These are phyloP conservation scores for Linum trigynum DNA, from an alignment of 345 rosid species.

Conservation along the genomic window DNA sequence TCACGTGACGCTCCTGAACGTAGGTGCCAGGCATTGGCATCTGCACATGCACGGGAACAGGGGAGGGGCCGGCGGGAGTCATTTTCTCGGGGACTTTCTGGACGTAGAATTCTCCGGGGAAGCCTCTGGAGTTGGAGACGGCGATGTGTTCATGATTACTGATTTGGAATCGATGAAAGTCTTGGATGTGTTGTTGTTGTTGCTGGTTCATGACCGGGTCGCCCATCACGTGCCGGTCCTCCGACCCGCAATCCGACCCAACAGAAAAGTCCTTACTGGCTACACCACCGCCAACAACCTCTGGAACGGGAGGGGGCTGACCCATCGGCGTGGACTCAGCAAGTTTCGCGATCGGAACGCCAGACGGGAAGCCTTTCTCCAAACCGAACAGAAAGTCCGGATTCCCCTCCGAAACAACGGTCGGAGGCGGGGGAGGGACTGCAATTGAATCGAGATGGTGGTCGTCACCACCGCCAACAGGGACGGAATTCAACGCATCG, in stretches of 20 bases:
- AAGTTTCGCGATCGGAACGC: conserved; percentile 11
- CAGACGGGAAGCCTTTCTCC: conserved; percentile 27
- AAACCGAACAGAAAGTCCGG: conserved; percentile 45
- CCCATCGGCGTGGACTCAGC: conserved; percentile 7
- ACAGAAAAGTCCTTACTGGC: conserved; percentile 21
- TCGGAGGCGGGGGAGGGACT: conserved; percentile 25
- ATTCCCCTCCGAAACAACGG: conserved; percentile 13
- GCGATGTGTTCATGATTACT: conserved; percentile 26
- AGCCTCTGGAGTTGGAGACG: conserved; percentile 16
- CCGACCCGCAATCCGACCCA: conserved; percentile 38
- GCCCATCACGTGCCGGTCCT: conserved; percentile 27
- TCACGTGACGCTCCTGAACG: conserved; percentile 31
- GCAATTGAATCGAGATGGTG: conserved; percentile 25
- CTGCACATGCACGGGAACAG: conserved; percentile 26
- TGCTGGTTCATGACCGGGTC: conserved; percentile 20
- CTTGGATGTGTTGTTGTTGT: conserved; percentile 22
- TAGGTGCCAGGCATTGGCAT: conserved; percentile 19
- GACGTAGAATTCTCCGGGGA: conserved; percentile 19
- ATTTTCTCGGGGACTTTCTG: conserved; percentile 21
- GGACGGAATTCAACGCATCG: conserved; percentile 42
- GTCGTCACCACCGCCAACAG: conserved; percentile 8
- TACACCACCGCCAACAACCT: conserved; percentile 5
- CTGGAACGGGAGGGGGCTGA: conserved; percentile 17
- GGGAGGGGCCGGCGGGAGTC: conserved; percentile 18
- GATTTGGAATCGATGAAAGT: conserved; percentile 34